Conservation (phyloP, 805 yeast genomes). For the Sugiyamaella qingdaonensis region DNA sequence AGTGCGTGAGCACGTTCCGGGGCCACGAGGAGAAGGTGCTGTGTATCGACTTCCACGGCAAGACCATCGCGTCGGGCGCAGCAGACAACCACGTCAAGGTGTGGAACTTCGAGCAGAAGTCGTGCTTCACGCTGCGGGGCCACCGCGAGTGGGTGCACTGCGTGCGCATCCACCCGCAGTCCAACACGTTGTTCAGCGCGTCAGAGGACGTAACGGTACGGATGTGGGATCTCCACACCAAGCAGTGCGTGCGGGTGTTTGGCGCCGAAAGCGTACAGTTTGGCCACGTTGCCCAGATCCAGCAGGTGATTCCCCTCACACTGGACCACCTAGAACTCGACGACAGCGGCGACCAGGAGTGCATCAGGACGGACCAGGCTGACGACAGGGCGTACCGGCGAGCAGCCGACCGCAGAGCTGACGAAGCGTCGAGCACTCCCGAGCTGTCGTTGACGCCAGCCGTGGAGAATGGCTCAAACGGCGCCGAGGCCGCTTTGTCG, state of each 20-base stretch:
- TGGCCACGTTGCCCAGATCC: constrained; percentile 94
- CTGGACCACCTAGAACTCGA: constrained; percentile 57
- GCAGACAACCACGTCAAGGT: constrained; percentile 90
- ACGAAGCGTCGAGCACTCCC: not conserved
- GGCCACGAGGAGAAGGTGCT: constrained; percentile 88
- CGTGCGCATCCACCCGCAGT: constrained; percentile 77
- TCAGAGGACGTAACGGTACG: constrained; percentile 89
- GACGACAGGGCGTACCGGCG: not conserved
- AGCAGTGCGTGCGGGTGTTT: constrained; percentile 73
- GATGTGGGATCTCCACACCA: constrained; percentile 88
- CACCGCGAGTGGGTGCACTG: constrained; percentile 90
- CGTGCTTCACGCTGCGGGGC: constrained; percentile 89
- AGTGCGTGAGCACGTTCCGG: constrained; percentile 86
- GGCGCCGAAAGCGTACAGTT: constrained; percentile 49
- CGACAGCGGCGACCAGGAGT: constrained; percentile 12
- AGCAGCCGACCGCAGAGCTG: constrained; percentile 28
- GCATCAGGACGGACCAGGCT: not conserved
- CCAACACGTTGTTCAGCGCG: constrained; percentile 77
- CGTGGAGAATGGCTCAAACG: not conserved
- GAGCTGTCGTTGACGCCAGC: not conserved
- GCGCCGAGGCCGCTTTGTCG: not conserved
- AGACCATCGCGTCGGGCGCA: constrained; percentile 85
- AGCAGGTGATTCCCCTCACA: constrained; percentile 81
- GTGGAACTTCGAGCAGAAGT: constrained; percentile 93
- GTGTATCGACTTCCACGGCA: constrained; percentile 75